Conservation (phyloP, 1,139 yeast genomes). For the Candida albicans region DNA sequence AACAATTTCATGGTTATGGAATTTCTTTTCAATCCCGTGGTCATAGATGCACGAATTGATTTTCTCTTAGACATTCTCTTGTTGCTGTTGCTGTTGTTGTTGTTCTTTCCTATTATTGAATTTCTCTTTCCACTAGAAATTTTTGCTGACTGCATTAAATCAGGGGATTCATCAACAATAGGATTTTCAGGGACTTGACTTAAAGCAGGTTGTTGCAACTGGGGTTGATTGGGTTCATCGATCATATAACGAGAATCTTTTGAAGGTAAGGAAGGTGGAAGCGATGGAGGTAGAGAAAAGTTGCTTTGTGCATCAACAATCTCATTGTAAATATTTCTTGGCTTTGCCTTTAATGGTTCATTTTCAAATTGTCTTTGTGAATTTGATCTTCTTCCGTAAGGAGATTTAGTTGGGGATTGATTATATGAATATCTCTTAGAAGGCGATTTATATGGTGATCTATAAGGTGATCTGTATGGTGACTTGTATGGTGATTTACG, state of each 20-base stretch:
- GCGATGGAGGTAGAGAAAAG: slow-evolving; percentile 21
- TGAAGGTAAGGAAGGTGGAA: slow-evolving; percentile 46
- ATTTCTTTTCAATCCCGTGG: slow-evolving; percentile 57
- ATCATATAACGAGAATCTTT: slow-evolving; percentile 26
- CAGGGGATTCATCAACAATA: slow-evolving; percentile 25
- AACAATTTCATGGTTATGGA: slow-evolving; percentile 69
- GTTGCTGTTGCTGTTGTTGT: slow-evolving; percentile 13
- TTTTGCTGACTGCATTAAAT: slow-evolving; percentile 34
- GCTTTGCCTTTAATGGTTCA: slow-evolving; percentile 33
- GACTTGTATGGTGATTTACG: slow-evolving; percentile 18
- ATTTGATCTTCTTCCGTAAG: slow-evolving; percentile 13
- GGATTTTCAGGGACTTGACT: slow-evolving; percentile 20
- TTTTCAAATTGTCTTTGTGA: slow-evolving; percentile 3
- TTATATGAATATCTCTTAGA: slow-evolving; percentile 12
- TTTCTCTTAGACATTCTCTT: slow-evolving; percentile 39
- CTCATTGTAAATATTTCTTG: slow-evolving; percentile 49
- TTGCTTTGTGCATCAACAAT: slow-evolving; percentile 41
- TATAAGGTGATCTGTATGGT: slow-evolving; percentile 26
- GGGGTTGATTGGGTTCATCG: slow-evolving; percentile 9
- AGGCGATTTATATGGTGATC: slow-evolving; percentile 19
- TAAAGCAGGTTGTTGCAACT: slow-evolving; percentile 1
- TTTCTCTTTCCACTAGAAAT: slow-evolving; percentile 31
- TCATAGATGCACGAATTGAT: slow-evolving; percentile 43
- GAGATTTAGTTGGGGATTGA: slow-evolving; percentile 26
- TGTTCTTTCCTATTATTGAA: slow-evolving; percentile 23